Percentiles rank a stretch among this genome's conserved stretches.
phyloP scores from a whole-genome alignment of 1,284 basidiomycete genomes.

The Rhodotorula sp. region DNA sequence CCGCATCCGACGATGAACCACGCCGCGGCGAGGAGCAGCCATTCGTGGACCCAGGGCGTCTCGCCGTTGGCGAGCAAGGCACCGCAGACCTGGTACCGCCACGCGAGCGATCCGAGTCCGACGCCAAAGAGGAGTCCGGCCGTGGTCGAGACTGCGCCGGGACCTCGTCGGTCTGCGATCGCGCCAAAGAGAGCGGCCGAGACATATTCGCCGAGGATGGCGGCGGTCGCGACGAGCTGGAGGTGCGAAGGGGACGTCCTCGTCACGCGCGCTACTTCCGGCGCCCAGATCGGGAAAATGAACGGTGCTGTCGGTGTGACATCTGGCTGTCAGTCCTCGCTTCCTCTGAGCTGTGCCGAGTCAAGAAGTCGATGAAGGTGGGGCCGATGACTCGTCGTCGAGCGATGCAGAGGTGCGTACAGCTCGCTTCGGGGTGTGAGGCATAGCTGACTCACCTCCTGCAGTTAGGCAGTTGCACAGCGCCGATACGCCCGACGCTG shows the following conservation, averaged over 20 bases:
- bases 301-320: constrained; percentile 18
- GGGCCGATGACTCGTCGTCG: no score
- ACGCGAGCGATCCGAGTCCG: constrained; percentile 36
- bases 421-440: no score
- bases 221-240: constrained; percentile 27
- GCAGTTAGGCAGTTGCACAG: constrained; percentile 40
- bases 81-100: constrained; percentile 15
- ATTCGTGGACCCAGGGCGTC: constrained; percentile 2
- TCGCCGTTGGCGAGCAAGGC: not conserved
- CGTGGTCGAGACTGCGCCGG: constrained; percentile 29
- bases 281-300: constrained; percentile 38
- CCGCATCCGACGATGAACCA: constrained; percentile 40
- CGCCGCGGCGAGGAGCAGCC: constrained; percentile 19
- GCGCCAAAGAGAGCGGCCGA: constrained; percentile 35
- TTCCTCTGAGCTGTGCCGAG: no score
- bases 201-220: constrained; percentile 37
- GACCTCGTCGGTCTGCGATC: constrained; percentile 35
- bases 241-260: constrained; percentile 21
- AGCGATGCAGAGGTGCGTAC: no score
- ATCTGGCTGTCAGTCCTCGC: not conserved
- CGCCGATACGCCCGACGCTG: not conserved
- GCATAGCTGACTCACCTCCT: constrained; percentile 24
- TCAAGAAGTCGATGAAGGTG: no score
- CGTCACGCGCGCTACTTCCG: constrained; percentile 23
- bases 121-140: constrained; percentile 34